A percentile compares a stretch with the other conserved stretches of the same genome.
Evolutionary conservation across 148 eudicot genomes (phyloP).

Genomic region (Persicaria tinctoria): DNA sequence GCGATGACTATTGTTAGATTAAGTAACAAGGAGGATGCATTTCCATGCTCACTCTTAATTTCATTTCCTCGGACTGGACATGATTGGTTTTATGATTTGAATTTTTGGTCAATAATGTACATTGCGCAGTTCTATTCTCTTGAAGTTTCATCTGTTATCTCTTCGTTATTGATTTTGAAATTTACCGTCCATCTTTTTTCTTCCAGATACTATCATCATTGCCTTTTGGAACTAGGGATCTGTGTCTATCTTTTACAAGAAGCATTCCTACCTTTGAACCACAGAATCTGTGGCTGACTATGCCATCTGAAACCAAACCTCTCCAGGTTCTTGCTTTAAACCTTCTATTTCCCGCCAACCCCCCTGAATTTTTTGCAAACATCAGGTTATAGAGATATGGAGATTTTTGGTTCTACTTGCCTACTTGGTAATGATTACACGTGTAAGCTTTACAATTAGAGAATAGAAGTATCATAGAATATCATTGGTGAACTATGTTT

Average conservation of each 20-base stretch:
- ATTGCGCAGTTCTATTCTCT: background rate
- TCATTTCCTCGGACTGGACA: background rate
- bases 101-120: background rate
- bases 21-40: background rate
- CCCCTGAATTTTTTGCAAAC: background rate
- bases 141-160: background rate
- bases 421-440: background rate
- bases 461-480: background rate
- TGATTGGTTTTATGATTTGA: background rate
- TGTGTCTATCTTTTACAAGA: slow-evolving; percentile 2
- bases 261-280: background rate
- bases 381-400: background rate
- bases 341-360: background rate
- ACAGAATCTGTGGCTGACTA: background rate
- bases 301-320: slow-evolving; percentile 10
- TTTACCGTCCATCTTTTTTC: background rate
- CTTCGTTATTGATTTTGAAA: background rate
- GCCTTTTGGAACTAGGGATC: background rate
- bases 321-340: slow-evolving; percentile 5
- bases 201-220: background rate
- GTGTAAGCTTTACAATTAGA: background rate
- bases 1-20: background rate
- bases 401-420: background rate
- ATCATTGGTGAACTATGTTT: background rate
- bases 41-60: background rate